A percentile compares a stretch with the other conserved stretches of the same genome.
phyloP scores from a whole-genome alignment of 805 yeast species.

The Saccharomycopsis amapae region DNA sequence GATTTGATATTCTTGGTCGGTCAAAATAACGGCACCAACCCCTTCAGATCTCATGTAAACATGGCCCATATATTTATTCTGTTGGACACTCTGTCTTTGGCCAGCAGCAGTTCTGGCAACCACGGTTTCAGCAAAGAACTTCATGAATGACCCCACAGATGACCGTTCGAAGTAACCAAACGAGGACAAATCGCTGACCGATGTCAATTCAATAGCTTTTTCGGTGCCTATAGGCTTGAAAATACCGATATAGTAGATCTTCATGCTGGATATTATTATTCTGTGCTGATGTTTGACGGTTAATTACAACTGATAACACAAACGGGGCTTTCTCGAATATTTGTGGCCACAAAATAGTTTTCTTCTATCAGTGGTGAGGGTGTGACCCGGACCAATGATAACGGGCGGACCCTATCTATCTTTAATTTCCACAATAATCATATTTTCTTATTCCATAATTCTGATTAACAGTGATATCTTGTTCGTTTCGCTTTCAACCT shows the following conservation, averaged over 20 bases:
- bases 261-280: constrained; percentile 43
- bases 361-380: no score
- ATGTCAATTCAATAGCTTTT: constrained; percentile 66
- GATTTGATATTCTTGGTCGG: constrained; percentile 94
- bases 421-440: no score
- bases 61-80: constrained; percentile 79
- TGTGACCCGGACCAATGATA: no score
- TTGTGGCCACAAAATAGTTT: not conserved
- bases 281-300: not conserved
- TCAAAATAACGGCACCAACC: constrained; percentile 80
- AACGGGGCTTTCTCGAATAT: not conserved
- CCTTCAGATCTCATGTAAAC: constrained; percentile 89
- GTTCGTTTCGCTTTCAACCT: no score
- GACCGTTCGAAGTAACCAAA: constrained; percentile 85
- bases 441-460: no score
- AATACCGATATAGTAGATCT: constrained; percentile 84
- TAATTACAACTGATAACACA: not conserved
- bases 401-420: no score
- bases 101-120: constrained; percentile 82
- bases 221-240: constrained; percentile 53
- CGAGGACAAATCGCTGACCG: constrained; percentile 75
- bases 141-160: constrained; percentile 86
- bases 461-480: no score
- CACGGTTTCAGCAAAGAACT: constrained; percentile 87
- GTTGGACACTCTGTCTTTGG: constrained; percentile 91